Evolutionary conservation across 805 yeast species (phyloP).

Genomic region (Teunomyces lycoperdinae): DNA sequence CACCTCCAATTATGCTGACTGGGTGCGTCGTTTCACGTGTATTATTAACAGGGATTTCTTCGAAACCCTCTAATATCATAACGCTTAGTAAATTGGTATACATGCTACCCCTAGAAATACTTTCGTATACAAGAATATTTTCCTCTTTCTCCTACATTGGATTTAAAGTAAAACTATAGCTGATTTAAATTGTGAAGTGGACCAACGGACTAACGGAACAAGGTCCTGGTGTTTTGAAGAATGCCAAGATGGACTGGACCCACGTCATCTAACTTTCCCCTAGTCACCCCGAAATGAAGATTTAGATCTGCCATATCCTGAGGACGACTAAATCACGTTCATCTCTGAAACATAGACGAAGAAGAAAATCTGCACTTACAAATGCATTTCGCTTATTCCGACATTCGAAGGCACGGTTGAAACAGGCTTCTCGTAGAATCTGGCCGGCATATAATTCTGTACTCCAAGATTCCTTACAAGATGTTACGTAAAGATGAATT

Average conservation of each 20-base stretch:
- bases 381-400: not conserved
- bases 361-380: not conserved
- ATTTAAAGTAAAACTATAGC: not conserved
- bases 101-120: not conserved
- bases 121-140: not conserved
- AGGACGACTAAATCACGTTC: not conserved
- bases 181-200: not conserved
- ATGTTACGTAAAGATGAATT: not conserved
- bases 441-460: not conserved
- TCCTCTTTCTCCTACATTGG: not conserved
- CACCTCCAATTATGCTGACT: conserved; percentile 2
- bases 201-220: not conserved
- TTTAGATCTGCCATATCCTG: not conserved
- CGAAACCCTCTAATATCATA: not conserved
- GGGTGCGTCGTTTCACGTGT: conserved; percentile 1
- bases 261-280: not conserved
- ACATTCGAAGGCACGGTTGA: not conserved
- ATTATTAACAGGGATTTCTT: not conserved
- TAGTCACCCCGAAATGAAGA: not conserved
- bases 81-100: not conserved
- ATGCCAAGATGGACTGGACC: not conserved
- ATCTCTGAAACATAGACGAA: not conserved
- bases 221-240: not conserved
- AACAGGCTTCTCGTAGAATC: not conserved
- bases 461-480: not conserved